These are phyloP conservation scores for Coffea eugenioides DNA, from an alignment of 257 asterid genomes.

Conservation along the genomic window DNA sequence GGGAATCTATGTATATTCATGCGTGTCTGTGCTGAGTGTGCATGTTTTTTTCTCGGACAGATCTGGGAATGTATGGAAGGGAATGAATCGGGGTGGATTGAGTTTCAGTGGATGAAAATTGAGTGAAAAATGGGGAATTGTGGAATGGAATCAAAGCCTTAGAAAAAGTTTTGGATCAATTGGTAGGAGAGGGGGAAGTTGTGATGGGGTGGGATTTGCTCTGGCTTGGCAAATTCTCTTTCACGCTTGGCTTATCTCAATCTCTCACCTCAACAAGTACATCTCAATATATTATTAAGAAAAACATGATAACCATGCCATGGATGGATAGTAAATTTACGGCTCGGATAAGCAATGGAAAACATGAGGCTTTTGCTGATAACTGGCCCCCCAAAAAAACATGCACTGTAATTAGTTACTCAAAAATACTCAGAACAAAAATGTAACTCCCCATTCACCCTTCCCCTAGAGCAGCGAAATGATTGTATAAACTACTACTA, in stretches of 20 bases:
- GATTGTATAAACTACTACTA: no score
- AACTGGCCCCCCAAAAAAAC: no score
- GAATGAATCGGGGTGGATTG: conserved; percentile 60
- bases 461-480: no score
- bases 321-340: neutral
- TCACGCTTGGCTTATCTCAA: conserved; percentile 73
- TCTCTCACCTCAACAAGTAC: conserved; percentile 49
- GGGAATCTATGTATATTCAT: conserved; percentile 15
- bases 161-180: conserved; percentile 12
- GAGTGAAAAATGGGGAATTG: conserved; percentile 3
- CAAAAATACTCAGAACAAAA: no score
- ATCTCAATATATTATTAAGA: neutral
- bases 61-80: conserved; percentile 63
- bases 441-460: no score
- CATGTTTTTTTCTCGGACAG: conserved; percentile 4
- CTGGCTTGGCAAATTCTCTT: conserved; percentile 53
- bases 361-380: no score
- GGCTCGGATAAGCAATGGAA: no score
- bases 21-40: neutral
- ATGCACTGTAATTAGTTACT: no score
- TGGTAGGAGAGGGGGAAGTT: conserved; percentile 1
- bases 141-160: conserved; percentile 25
- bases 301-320: neutral
- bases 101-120: conserved; percentile 64
- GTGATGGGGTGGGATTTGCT: conserved; percentile 22